Evolutionary conservation across 768 basidiomycete species (phyloP).

Genomic region (Boletus bicolor): DNA sequence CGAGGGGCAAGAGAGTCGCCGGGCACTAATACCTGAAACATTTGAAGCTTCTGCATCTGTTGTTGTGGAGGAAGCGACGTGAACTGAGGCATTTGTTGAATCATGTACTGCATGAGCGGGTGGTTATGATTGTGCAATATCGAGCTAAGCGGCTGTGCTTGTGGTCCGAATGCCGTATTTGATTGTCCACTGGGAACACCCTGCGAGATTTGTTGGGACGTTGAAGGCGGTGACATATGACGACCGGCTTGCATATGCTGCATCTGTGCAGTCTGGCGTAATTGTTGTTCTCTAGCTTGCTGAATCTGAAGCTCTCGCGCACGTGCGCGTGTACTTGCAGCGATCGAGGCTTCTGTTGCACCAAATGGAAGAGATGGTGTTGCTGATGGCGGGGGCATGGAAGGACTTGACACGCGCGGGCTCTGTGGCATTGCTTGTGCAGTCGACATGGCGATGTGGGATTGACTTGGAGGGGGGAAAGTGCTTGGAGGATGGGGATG

Average conservation of each 20-base stretch:
- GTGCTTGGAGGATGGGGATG: constrained; percentile 23
- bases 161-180: constrained; percentile 28
- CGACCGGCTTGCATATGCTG: constrained; percentile 35
- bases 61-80: constrained; percentile 44
- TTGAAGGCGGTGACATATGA: constrained; percentile 44
- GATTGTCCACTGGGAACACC: constrained; percentile 14
- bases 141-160: constrained; percentile 42
- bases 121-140: constrained; percentile 55
- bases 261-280: constrained; percentile 33
- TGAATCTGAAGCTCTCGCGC: constrained; percentile 36
- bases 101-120: constrained; percentile 57
- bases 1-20: background rate
- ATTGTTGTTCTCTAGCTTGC: constrained; percentile 33
- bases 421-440: constrained; percentile 24
- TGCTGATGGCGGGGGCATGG: constrained; percentile 27
- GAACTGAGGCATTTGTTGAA: constrained; percentile 51
- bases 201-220: constrained; percentile 22
- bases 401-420: constrained; percentile 34
- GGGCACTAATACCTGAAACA: constrained; percentile 43
- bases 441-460: constrained; percentile 11
- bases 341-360: constrained; percentile 34
- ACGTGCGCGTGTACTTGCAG: constrained; percentile 32
- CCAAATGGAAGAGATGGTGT: constrained; percentile 32
- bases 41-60: constrained; percentile 59
- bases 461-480: constrained; percentile 19